Evolutionary conservation across 345 rosid genomes (phyloP), one percentile per base, ranked within the genome.

Genomic region (Syzygium grande): DNA sequence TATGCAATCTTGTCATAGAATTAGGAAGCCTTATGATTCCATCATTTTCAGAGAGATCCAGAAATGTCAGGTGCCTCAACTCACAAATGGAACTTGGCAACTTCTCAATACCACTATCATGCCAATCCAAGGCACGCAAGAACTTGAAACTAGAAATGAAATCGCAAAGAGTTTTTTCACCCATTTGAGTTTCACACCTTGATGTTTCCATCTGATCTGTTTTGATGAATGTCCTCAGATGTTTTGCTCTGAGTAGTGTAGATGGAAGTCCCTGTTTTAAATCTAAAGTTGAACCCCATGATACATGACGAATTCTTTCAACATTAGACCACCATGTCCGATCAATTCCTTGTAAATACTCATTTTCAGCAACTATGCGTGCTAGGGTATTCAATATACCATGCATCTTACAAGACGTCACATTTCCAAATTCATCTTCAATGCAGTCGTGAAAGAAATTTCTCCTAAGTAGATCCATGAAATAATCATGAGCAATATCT

Each of bases 181-280:
- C 65, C 65, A 4, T 59, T 61, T 14, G 34, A 61, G 34, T 5
- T 61, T 0, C 7, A 6, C 30, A 0, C 16, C 30, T 27, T 4
- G 0, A 0, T 0, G 3, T 5, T 59, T 27, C 5, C 11, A 0
- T n/a, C 1, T 61, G 17, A n/a, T 1, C 1, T 0, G 0, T 61
- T 27, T n/a, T 29, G 73, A 63, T 63, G 73, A 63, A 13, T 63
- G 38, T 63, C 73, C 38, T 63, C 0, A 63, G 19, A 63, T 3
- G 17, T n/a, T n/a, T 6, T 4, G 63, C 13, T 54, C 3, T 19
- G 17, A 17, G 56, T 10, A 56, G 17, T 27, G 14, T 59, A 27
- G 15, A 13, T 6, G 34, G 4, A 27, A 27, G 17, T n/a, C 4
- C 19, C 19, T n/a, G 0, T 13, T 34, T 13, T 14, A 61, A 13